Evolutionary conservation across 2,329 filamentous ascomycete species (phyloP).

Genomic region (Penicillium fuscoglaucum): DNA sequence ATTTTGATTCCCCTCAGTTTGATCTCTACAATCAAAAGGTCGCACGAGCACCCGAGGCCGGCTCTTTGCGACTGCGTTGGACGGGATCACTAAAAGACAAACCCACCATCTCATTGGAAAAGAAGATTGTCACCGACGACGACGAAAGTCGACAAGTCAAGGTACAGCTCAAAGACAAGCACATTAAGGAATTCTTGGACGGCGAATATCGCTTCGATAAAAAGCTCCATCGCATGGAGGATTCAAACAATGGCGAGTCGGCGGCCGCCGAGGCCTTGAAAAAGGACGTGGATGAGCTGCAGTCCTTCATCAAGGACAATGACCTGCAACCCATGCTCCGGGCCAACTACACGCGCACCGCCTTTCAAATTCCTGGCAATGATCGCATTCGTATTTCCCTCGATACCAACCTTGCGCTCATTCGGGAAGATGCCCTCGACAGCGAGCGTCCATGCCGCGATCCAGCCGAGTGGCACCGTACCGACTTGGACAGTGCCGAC

Average conservation of each 20-base stretch:
- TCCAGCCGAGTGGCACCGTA: constrained; percentile 84
- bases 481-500: constrained; percentile 78
- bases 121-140: constrained; percentile 78
- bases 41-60: constrained; percentile 69
- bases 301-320: constrained; percentile 74
- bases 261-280: constrained; percentile 69
- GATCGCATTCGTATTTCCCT: constrained; percentile 88
- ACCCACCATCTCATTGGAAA: constrained; percentile 81
- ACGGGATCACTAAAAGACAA: constrained; percentile 78
- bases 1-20: constrained; percentile 89
- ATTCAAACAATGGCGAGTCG: constrained; percentile 67
- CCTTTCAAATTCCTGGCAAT: constrained; percentile 94
- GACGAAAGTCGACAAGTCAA: constrained; percentile 76
- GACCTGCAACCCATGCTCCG: constrained; percentile 80
- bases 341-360: constrained; percentile 90
- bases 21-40: constrained; percentile 85
- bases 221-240: constrained; percentile 77
- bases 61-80: constrained; percentile 86
- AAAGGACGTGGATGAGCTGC: constrained; percentile 71
- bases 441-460: constrained; percentile 82
- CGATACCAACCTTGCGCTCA: constrained; percentile 88
- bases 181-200: constrained; percentile 81
- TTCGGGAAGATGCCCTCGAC: constrained; percentile 74
- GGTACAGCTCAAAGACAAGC: constrained; percentile 90
- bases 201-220: constrained; percentile 93